Evolutionary conservation across 345 rosid species (phyloP).

Genomic region (Hibiscus trionum): DNA sequence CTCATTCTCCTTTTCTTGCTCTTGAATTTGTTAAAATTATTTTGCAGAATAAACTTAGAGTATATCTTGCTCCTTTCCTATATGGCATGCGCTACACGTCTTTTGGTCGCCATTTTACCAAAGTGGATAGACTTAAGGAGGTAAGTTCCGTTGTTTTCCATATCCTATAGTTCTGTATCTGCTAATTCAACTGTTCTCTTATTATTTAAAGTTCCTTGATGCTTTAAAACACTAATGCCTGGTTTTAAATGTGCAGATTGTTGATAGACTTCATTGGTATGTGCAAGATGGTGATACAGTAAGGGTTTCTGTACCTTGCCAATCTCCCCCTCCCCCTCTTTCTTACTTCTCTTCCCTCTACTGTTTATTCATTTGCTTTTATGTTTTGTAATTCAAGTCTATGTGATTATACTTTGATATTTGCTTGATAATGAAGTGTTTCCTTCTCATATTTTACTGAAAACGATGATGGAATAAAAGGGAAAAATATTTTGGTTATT

Average conservation of each 20-base stretch:
- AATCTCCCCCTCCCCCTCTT: neutral
- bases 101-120: slow-evolving; percentile 94
- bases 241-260: slow-evolving; percentile 54
- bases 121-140: slow-evolving; percentile 70
- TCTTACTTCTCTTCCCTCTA: neutral
- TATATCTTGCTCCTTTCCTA: slow-evolving; percentile 80
- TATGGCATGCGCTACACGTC: slow-evolving; percentile 80
- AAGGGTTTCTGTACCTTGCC: slow-evolving; percentile 17
- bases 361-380: slow-evolving; percentile 6
- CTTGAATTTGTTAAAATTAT: slow-evolving; percentile 12
- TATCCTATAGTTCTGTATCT: neutral
- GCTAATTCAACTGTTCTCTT: slow-evolving; percentile 18
- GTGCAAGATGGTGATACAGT: slow-evolving; percentile 82
- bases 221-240: slow-evolving; percentile 1
- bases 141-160: slow-evolving; percentile 28
- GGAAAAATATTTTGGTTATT: neutral
- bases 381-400: neutral
- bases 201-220: neutral
- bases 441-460: neutral
- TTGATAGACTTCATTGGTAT: slow-evolving; percentile 76
- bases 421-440: neutral
- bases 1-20: neutral
- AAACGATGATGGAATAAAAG: neutral
- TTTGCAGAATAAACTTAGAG: slow-evolving; percentile 68
- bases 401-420: neutral